Evolutionary conservation across 1,284 basidiomycete species (phyloP).

Genomic region (Malassezia slooffiae): DNA sequence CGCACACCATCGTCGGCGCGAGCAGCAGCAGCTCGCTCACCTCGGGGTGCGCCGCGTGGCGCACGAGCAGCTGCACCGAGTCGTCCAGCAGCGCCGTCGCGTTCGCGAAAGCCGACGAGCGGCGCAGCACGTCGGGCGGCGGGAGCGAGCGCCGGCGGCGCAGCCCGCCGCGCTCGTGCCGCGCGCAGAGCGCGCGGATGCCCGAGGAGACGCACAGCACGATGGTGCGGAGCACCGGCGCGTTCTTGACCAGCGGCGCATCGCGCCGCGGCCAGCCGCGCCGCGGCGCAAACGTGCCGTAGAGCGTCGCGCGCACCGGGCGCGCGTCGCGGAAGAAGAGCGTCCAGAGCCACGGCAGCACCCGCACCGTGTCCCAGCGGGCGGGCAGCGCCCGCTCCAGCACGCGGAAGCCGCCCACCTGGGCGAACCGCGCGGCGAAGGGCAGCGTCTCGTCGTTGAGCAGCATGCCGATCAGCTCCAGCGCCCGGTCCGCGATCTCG

Average conservation of each 20-base stretch:
- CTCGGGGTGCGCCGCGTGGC: constrained; percentile 12
- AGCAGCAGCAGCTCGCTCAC: constrained; percentile 27
- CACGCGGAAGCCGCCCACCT: constrained; percentile 59
- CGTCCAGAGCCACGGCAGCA: constrained; percentile 55
- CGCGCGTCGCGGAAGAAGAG: constrained; percentile 55
- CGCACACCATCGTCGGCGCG: constrained; percentile 29
- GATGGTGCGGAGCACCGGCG: constrained; percentile 28
- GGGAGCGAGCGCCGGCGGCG: constrained; percentile 7
- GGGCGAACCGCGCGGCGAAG: constrained; percentile 51
- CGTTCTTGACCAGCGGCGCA: constrained; percentile 6
- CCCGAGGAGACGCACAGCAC: constrained; percentile 26
- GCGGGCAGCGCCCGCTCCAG: constrained; percentile 64
- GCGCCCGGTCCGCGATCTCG: constrained; percentile 16
- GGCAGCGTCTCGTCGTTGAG: constrained; percentile 16
- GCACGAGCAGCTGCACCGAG: constrained; percentile 19
- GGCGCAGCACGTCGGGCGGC: not conserved
- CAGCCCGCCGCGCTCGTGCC: not conserved
- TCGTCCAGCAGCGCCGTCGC: constrained; percentile 17
- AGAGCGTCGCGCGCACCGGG: constrained; percentile 52
- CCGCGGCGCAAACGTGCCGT: constrained; percentile 53
- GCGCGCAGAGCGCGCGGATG: constrained; percentile 9
- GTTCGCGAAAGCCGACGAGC: not conserved
- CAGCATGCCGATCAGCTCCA: constrained; percentile 23
- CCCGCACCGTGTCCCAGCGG: constrained; percentile 55
- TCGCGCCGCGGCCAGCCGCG: not conserved